phyloP scores from a whole-genome alignment of 345 rosid genomes.

The Citrus maxima region DNA sequence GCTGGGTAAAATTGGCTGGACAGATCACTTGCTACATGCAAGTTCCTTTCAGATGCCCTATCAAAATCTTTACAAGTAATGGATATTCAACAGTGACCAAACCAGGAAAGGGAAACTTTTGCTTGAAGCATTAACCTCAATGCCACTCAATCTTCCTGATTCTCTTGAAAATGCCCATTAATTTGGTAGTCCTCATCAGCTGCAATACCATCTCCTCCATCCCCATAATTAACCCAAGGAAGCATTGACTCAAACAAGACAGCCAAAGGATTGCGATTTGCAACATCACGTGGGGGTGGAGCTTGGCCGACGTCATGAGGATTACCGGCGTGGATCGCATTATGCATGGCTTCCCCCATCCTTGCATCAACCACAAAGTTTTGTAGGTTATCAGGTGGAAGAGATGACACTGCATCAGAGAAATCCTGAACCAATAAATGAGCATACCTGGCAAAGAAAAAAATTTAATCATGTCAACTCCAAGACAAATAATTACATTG shows the following conservation, averaged over 20 bases:
- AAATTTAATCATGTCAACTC: not conserved
- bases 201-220: constrained; percentile 30
- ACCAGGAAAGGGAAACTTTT: not conserved
- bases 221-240: constrained; percentile 68
- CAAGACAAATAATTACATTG: not conserved
- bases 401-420: constrained; percentile 65
- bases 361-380: constrained; percentile 67
- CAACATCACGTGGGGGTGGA: constrained; percentile 43
- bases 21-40: constrained; percentile 8
- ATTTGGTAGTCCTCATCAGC: constrained; percentile 37
- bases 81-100: not conserved
- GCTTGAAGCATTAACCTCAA: not conserved
- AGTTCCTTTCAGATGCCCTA: not conserved
- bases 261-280: constrained; percentile 54
- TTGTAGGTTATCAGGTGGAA: constrained; percentile 80
- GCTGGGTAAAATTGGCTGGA: not conserved
- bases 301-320: constrained; percentile 34
- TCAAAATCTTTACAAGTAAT: not conserved
- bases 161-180: constrained; percentile 33
- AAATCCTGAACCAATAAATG: constrained; percentile 75
- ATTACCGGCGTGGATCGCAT: constrained; percentile 34
- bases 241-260: constrained; percentile 73
- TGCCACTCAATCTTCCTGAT: constrained; percentile 21
- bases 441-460: constrained; percentile 38
- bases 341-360: constrained; percentile 37